Evolutionary conservation across 768 basidiomycete genomes (phyloP).

Genomic region (Sistotremastrum suecicum): DNA sequence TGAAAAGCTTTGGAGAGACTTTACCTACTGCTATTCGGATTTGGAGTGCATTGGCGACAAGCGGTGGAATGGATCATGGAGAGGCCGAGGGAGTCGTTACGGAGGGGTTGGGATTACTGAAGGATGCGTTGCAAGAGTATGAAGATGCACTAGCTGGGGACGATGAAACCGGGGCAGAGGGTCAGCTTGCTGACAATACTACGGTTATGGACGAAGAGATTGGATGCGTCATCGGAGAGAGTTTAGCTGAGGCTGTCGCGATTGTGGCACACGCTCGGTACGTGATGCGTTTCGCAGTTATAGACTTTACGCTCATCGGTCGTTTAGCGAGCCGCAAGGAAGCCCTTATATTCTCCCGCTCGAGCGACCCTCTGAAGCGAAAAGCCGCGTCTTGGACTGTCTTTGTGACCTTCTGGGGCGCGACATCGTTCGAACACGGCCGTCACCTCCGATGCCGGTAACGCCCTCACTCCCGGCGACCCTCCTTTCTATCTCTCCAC

Average conservation of each 20-base stretch:
- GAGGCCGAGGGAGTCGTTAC: conserved; percentile 29
- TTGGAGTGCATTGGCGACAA: neutral
- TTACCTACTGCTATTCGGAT: too few relatives aligned
- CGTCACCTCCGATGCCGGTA: conserved; percentile 32
- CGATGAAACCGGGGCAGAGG: conserved; percentile 25
- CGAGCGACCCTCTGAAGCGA: conserved; percentile 36
- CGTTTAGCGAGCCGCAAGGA: conserved; percentile 30
- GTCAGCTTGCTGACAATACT: conserved; percentile 4
- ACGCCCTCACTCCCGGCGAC: conserved; percentile 49
- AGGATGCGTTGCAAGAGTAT: conserved; percentile 61
- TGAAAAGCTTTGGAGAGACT: too few relatives aligned
- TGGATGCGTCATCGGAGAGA: conserved; percentile 46
- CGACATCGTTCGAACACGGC: conserved; percentile 17
- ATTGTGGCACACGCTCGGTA: conserved; percentile 48
- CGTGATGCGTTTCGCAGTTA: conserved; percentile 13
- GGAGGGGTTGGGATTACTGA: conserved; percentile 54
- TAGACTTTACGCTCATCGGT: neutral
- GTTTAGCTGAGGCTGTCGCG: conserved; percentile 40
- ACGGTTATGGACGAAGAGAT: conserved; percentile 50
- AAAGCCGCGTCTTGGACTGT: conserved; percentile 37
- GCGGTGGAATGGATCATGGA: conserved; percentile 3
- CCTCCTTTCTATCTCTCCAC: conserved; percentile 50
- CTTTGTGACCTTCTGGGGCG: conserved; percentile 50
- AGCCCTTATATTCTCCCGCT: conserved; percentile 37
- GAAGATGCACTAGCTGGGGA: conserved; percentile 37